Base-by-base conservation (phyloP, 805 yeast species). In the Ogataea dorogensis region DNA sequence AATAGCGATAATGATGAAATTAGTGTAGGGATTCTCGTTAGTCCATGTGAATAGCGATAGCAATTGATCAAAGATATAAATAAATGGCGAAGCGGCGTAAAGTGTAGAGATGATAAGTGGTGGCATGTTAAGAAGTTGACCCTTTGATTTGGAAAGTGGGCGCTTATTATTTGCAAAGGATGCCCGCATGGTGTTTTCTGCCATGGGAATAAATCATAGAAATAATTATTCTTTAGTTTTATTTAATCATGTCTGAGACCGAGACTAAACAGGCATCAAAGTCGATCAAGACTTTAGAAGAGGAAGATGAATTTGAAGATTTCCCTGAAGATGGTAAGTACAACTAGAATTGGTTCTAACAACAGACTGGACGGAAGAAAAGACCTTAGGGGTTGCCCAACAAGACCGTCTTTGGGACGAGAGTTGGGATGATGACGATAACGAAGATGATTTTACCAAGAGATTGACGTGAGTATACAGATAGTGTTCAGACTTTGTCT, bases 221-320 rank as follows among this genome's bases (percentile, higher is more conserved):
- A 24, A 17, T 11, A n/a, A 20, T 23, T 23, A 23, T 17, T 31
- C n/a, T 25, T 24, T 36, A 31, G 22, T 30, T 21, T 20, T 11
- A 28, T 12, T 12, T 24, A 16, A 9, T 29, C 5, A 44, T 44
- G 43, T 38, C 48, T 7, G 47, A 44, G 8, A 31, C 31, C 16
- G 48, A 45, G 24, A 28, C 36, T 11, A 47, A 46, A 22, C 47
- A 48, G 32, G 47, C 47, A 28, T 17, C 43, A 22, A 44, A 46
- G 29, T 47, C 61, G 27, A 68, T 84, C 56, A 85, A 81, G 53
- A 77, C 94, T 2, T 67, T 91, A 31, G 98, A 91, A 58, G 96
- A 91, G 52, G 97, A 91, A 55, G 98, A 91, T 58, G 97, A 89
- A 61, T 91, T 91, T 57, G 98, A 91, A 66, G 98, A 91, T 58